Evolutionary conservation across 192 early-diverging fungal genomes (phyloP), one percentile per base, ranked within the genome.

Genomic region (Haplosporangium gracile): DNA sequence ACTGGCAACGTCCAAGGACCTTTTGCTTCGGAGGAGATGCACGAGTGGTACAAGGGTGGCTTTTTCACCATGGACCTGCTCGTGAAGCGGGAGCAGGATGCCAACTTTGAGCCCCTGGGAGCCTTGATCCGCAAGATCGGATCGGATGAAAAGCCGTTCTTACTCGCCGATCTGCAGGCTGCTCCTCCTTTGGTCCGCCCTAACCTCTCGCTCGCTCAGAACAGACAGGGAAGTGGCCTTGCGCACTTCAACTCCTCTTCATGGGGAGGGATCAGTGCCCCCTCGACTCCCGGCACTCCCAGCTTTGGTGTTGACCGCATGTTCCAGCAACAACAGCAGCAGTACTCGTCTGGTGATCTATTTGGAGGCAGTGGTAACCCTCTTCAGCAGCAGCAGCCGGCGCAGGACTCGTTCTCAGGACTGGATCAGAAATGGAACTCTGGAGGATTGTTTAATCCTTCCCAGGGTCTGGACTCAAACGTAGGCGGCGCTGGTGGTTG

Each of bases 11-110:
- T 96, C n/a, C 97, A 98, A 88, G 97, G 77, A 2, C 97, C 98
- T 34, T 99, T 98, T 82, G 84, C 91, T 11, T 91, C 94, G 22
- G 88, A 93, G n/a, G 94, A 97, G 72, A 99, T 99, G 98, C 96
- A 99, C 68, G 97, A 96, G 49, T 99, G 98, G 98, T 96, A 92
- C 88, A 90, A 90, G 32, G 93, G 91, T 29, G 95, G 95, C 39
- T 99, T 96, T 87, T 98, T 99, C 78, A 90, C 91, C 0, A 88
- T 90, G 53, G 92, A 93, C 60, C 90, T 99, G 42, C 93, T 96
- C 38, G 94, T 99, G 42, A 93, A 95, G 87, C 90, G 93, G 57
- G 94, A 95, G 36, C 95, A 95, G 63, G 95, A 96, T 39, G 24
- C 90, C 3, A 82, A 80, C 10, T 98, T 97, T 87, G 95, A 97